A percentile compares a stretch with the other conserved stretches of the same genome.
Evolutionary conservation across 2,329 filamentous ascomycete species (phyloP).

Genomic region (Aphanocladium album): DNA sequence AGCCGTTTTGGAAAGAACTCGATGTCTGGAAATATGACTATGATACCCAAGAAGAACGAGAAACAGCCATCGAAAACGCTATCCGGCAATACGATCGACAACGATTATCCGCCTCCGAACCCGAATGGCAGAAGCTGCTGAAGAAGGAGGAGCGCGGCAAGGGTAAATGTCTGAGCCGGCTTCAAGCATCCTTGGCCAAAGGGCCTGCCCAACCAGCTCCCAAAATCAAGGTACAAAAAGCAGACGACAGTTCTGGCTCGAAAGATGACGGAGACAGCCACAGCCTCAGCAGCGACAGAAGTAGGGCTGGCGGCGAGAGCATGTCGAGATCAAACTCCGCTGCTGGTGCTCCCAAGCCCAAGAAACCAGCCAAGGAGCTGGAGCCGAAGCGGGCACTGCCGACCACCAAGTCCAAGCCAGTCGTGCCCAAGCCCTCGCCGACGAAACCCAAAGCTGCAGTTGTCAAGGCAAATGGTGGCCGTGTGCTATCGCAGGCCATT

Average conservation of each 20-base stretch:
- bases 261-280: constrained; percentile 32
- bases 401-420: constrained; percentile 30
- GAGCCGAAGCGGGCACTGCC: constrained; percentile 51
- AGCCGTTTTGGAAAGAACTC: constrained; percentile 57
- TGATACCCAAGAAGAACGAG: constrained; percentile 45
- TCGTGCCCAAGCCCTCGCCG: constrained; percentile 34
- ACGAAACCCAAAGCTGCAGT: constrained; percentile 35
- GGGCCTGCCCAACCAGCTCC: constrained; percentile 42
- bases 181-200: constrained; percentile 55
- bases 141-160: constrained; percentile 51
- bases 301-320: constrained; percentile 32
- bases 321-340: constrained; percentile 50
- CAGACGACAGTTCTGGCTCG: constrained; percentile 41
- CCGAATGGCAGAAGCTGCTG: constrained; percentile 58
- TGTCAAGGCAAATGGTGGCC: constrained; percentile 34
- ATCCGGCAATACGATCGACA: constrained; percentile 55
- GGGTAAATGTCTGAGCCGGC: constrained; percentile 56
- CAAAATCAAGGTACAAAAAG: constrained; percentile 46
- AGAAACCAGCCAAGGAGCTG: constrained; percentile 51
- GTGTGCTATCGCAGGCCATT: constrained; percentile 51
- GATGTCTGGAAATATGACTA: constrained; percentile 61
- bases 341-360: constrained; percentile 46
- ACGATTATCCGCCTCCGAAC: constrained; percentile 50
- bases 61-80: constrained; percentile 58
- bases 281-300: constrained; percentile 24